phyloP scores from a whole-genome alignment of 108 stramenopile species.

The Skeletonema menzelii region DNA sequence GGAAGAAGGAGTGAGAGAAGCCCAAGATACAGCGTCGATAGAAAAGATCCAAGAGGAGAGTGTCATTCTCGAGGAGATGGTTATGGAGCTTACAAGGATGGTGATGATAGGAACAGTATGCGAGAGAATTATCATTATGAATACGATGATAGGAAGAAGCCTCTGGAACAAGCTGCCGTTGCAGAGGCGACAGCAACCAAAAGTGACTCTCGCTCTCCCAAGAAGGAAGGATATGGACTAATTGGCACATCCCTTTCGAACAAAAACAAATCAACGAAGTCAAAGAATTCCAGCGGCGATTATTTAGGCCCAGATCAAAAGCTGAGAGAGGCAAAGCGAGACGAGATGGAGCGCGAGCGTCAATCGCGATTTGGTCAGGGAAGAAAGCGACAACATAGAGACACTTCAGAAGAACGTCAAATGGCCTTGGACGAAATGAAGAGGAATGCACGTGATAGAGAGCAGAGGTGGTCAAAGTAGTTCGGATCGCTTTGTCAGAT shows the following conservation, averaged over 20 bases:
- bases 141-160: background rate
- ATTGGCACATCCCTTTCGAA: constrained; percentile 29
- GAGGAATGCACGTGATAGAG: constrained; percentile 8
- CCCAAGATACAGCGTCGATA: background rate
- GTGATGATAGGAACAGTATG: constrained; percentile 6
- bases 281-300: background rate
- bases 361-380: constrained; percentile 14
- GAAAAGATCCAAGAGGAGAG: background rate
- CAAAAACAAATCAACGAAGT: background rate
- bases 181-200: background rate
- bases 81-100: background rate
- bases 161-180: background rate
- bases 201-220: constrained; percentile 3
- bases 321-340: constrained; percentile 54
- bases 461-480: background rate
- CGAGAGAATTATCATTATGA: constrained; percentile 10
- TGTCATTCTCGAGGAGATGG: background rate
- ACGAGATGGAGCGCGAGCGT: constrained; percentile 50
- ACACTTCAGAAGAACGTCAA: background rate
- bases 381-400: background rate
- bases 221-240: constrained; percentile 60
- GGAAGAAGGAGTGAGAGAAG: constrained; percentile 2
- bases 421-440: constrained; percentile 15
- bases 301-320: constrained; percentile 66
- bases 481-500: background rate